Evolutionary conservation across 2,329 filamentous ascomycete genomes (phyloP), one percentile per base, ranked within the genome.

Genomic region (Blastomyces parvus): DNA sequence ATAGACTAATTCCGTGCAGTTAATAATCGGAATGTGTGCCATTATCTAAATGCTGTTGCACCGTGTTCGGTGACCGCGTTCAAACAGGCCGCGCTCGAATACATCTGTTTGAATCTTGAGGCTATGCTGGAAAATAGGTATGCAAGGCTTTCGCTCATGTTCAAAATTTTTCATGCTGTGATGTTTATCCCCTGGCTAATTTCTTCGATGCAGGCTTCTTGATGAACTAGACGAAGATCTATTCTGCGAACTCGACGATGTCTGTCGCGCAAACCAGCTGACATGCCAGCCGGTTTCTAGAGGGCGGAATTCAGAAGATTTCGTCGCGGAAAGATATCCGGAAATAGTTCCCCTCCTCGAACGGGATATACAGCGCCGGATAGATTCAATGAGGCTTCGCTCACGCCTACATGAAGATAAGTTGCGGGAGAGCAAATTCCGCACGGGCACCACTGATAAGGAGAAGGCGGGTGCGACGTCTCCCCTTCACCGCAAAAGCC

Each of bases 31-130:
- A 99, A 96, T 71, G 88, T 96, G 33, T 90, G 90, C 64, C 86
- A 88, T 61, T 80, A 97, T 19, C 81, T 99, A 13, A 96, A 96
- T 71, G 88, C 88, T 1, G 88, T 97, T 65, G 89, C 90, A 55
- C 89, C 90, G 2, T 96, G 89, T 72, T 88, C 88, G 0, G 86
- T 96, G 6, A 85, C 85, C 0, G 86, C 89, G 63, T 97, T 99
- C 78, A 96, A 96, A 74, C 85, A 94, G 68, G 88, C 89, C 11
- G 90, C 89, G 0, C 79, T 97, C 38, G 90, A 96, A 73, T 99
- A 97, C 72, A 86, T 97, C 27, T 96, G 91, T 70, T 79, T 96
- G 55, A 95, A 96, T 70, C 81, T 97, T 63, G 94, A 99, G 74
- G 86, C 87, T 7, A 90, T 97, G 82, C 85, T 99, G 60, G 91